These are phyloP conservation scores for Wallemia ichthyophaga DNA, from an alignment of 1,284 basidiomycete genomes.

Conservation along the genomic window DNA sequence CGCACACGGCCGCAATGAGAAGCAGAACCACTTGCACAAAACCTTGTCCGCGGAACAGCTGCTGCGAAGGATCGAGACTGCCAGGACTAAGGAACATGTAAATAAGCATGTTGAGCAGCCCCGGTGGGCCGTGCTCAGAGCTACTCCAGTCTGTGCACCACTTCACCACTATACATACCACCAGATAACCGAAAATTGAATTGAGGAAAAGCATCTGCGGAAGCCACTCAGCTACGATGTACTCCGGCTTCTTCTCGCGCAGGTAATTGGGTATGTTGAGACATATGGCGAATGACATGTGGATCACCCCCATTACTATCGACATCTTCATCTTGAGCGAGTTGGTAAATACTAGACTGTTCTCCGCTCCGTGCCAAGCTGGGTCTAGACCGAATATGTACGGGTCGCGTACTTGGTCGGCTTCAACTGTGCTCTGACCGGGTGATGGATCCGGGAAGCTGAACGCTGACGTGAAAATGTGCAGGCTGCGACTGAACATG, in stretches of 20 bases:
- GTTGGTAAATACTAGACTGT: slow-evolving; percentile 76
- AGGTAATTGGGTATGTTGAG: slow-evolving; percentile 85
- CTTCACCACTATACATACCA: slow-evolving; percentile 85
- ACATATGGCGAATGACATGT: slow-evolving; percentile 95
- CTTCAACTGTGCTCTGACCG: slow-evolving; percentile 20
- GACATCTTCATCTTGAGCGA: slow-evolving; percentile 99
- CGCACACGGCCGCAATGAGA: slow-evolving; percentile 51
- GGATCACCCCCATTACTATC: slow-evolving; percentile 80
- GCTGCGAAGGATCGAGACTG: slow-evolving; percentile 31
- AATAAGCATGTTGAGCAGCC: slow-evolving; percentile 82
- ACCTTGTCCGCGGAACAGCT: slow-evolving; percentile 67
- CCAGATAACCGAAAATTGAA: slow-evolving; percentile 89
- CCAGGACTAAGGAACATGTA: slow-evolving; percentile 76
- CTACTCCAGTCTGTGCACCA: slow-evolving; percentile 78
- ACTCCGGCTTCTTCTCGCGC: slow-evolving; percentile 55
- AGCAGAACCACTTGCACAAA: slow-evolving; percentile 54
- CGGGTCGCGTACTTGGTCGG: slow-evolving; percentile 28
- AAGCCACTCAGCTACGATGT: slow-evolving; percentile 79
- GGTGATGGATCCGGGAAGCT: slow-evolving; percentile 29
- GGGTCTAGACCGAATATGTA: slow-evolving; percentile 92
- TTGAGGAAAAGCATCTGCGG: slow-evolving; percentile 93
- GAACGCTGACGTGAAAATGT: slow-evolving; percentile 74
- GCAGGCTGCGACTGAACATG: slow-evolving; percentile 78
- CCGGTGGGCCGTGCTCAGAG: slow-evolving; percentile 42
- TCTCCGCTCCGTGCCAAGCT: slow-evolving; percentile 79